Evolutionary conservation across 805 yeast species (phyloP).

Genomic region (Candida coquimbonensis): DNA sequence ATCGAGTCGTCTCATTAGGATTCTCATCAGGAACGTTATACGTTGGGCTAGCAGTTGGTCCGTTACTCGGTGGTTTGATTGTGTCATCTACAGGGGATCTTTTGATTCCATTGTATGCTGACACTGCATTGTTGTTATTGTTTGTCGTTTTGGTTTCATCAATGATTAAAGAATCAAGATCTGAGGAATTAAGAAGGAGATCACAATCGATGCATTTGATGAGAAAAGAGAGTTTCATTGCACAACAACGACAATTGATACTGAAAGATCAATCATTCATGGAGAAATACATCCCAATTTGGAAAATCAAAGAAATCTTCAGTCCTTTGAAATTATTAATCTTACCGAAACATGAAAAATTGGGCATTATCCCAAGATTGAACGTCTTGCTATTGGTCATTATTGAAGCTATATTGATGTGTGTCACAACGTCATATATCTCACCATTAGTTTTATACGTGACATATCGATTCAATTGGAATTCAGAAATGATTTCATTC

Average conservation of each 20-base stretch:
- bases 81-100: conserved; percentile 24
- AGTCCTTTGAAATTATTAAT: conserved; percentile 50
- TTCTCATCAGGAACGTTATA: conserved; percentile 51
- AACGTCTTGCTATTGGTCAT: conserved; percentile 43
- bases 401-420: conserved; percentile 37
- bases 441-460: conserved; percentile 45
- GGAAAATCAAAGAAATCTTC: conserved; percentile 19
- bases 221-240: conserved; percentile 25
- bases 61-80: conserved; percentile 44
- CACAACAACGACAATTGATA: conserved; percentile 14
- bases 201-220: conserved; percentile 36
- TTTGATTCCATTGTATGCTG: conserved; percentile 25
- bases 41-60: conserved; percentile 59
- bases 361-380: conserved; percentile 31
- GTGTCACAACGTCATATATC: conserved; percentile 34
- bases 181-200: conserved; percentile 42
- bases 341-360: conserved; percentile 34
- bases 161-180: conserved; percentile 59
- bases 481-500: conserved; percentile 46
- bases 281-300: conserved; percentile 5
- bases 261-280: background rate
- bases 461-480: conserved; percentile 47
- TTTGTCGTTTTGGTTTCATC: conserved; percentile 29
- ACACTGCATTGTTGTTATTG: conserved; percentile 24
- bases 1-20: conserved; percentile 54